These are phyloP conservation scores for Exophiala bonariae DNA, from an alignment of 2,329 filamentous ascomycete genomes.

Conservation along the genomic window DNA sequence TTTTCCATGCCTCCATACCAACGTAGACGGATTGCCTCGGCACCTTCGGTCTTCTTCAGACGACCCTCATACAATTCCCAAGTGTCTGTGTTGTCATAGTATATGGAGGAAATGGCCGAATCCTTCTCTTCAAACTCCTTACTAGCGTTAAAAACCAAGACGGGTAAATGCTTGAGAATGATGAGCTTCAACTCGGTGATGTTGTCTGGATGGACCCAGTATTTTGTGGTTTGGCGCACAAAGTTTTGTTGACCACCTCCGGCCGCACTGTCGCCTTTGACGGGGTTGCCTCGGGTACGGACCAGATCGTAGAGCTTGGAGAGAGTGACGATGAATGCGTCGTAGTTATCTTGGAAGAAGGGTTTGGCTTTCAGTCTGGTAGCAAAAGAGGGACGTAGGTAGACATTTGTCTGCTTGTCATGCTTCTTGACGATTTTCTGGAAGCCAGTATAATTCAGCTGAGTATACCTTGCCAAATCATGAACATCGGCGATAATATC, in stretches of 20 bases:
- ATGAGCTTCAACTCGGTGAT: conserved; percentile 98
- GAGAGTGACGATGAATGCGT: conserved; percentile 89
- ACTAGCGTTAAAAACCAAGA: conserved; percentile 94
- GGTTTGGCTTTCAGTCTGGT: conserved; percentile 91
- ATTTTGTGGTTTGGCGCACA: conserved; percentile 95
- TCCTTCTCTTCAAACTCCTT: conserved; percentile 93
- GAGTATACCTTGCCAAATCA: conserved; percentile 95
- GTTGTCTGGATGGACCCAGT: conserved; percentile 98
- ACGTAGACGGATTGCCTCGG: conserved; percentile 90
- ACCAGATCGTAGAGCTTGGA: conserved; percentile 95
- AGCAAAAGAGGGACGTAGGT: conserved; percentile 93
- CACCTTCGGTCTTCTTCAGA: conserved; percentile 95
- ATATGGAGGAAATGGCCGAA: conserved; percentile 95
- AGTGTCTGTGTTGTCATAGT: conserved; percentile 91
- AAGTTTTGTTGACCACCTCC: conserved; percentile 94
- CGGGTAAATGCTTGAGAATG: conserved; percentile 94
- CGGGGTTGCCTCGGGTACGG: conserved; percentile 85
- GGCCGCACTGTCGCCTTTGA: conserved; percentile 86
- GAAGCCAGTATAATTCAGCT: conserved; percentile 97
- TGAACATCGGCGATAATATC: conserved; percentile 99
- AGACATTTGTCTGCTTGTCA: conserved; percentile 95
- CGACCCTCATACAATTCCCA: conserved; percentile 95
- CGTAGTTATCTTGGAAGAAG: conserved; percentile 99
- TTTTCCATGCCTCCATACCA: conserved; percentile 98
- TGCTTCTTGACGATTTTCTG: conserved; percentile 99